phyloP scores from a whole-genome alignment of 2,329 filamentous ascomycete genomes.

The Paraconiothyrium brasiliense region DNA sequence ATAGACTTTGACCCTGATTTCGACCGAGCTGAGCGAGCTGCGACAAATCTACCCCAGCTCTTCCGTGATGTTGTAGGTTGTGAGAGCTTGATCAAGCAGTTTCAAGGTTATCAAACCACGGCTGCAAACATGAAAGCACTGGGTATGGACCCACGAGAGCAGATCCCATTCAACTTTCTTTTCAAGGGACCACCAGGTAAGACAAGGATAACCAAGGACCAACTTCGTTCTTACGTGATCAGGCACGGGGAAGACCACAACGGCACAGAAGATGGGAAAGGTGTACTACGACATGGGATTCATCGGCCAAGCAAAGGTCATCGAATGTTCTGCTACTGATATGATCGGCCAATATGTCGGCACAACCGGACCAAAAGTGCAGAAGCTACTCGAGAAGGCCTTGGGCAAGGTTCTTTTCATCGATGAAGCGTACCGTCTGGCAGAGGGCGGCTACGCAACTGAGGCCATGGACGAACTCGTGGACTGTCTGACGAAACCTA shows the following conservation, averaged over 20 bases:
- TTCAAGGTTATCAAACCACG: slow-evolving; percentile 65
- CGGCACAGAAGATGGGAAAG: slow-evolving; percentile 77
- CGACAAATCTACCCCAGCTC: slow-evolving; percentile 60
- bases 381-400: slow-evolving; percentile 66
- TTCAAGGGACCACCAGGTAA: slow-evolving; percentile 72
- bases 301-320: slow-evolving; percentile 66
- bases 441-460: slow-evolving; percentile 65
- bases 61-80: slow-evolving; percentile 69
- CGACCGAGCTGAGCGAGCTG: slow-evolving; percentile 59
- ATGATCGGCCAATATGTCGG: slow-evolving; percentile 75
- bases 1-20: slow-evolving; percentile 69
- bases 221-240: too few species aligned
- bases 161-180: slow-evolving; percentile 73
- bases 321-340: slow-evolving; percentile 74
- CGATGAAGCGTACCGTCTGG: slow-evolving; percentile 76
- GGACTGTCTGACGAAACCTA: slow-evolving; percentile 64
- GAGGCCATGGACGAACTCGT: slow-evolving; percentile 64
- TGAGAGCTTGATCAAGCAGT: slow-evolving; percentile 61
- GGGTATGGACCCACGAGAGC: slow-evolving; percentile 64
- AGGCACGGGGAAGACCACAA: slow-evolving; percentile 77
- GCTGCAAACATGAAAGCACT: slow-evolving; percentile 62
- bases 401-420: slow-evolving; percentile 75
- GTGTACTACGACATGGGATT: slow-evolving; percentile 80
- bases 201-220: slow-evolving; percentile 6
- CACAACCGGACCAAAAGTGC: slow-evolving; percentile 74